phyloP scores from a whole-genome alignment of 768 basidiomycete genomes.

The Cystoderma amianthinum region DNA sequence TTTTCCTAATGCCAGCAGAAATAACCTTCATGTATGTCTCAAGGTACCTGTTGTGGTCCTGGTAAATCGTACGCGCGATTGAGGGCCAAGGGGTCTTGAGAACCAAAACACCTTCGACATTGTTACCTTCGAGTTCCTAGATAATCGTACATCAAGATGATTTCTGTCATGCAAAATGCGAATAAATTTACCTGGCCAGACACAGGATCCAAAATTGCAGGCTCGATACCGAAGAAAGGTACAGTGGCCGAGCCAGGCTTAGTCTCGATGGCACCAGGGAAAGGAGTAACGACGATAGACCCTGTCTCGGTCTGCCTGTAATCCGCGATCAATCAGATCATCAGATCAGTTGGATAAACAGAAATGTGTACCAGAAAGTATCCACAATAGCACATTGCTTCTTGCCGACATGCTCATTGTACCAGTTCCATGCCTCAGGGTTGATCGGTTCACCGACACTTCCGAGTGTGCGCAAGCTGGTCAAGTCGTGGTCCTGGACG shows the following conservation, averaged over 20 bases:
- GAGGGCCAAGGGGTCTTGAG: conserved; percentile 91
- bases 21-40: conserved; percentile 43
- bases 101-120: conserved; percentile 87
- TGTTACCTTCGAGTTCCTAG: conserved; percentile 66
- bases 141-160: background rate
- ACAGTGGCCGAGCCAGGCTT: conserved; percentile 97
- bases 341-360: conserved; percentile 8
- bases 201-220: conserved; percentile 82
- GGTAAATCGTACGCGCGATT: conserved; percentile 87
- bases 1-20: no score
- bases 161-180: background rate
- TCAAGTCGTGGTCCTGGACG: conserved; percentile 77
- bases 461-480: conserved; percentile 79
- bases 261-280: conserved; percentile 93
- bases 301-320: conserved; percentile 96
- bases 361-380: conserved; percentile 63
- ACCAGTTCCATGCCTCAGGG: conserved; percentile 99
- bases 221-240: conserved; percentile 94
- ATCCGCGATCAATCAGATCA: conserved; percentile 5
- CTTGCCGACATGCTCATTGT: conserved; percentile 90
- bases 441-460: conserved; percentile 98
- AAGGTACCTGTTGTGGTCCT: conserved; percentile 80
- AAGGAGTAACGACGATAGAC: conserved; percentile 88
- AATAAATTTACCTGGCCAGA: conserved; percentile 48
- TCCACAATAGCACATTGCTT: conserved; percentile 89